Percentiles rank a stretch among this genome's conserved stretches.
phyloP scores from a whole-genome alignment of 2,329 filamentous ascomycete species.

The Penicillium glabrum region DNA sequence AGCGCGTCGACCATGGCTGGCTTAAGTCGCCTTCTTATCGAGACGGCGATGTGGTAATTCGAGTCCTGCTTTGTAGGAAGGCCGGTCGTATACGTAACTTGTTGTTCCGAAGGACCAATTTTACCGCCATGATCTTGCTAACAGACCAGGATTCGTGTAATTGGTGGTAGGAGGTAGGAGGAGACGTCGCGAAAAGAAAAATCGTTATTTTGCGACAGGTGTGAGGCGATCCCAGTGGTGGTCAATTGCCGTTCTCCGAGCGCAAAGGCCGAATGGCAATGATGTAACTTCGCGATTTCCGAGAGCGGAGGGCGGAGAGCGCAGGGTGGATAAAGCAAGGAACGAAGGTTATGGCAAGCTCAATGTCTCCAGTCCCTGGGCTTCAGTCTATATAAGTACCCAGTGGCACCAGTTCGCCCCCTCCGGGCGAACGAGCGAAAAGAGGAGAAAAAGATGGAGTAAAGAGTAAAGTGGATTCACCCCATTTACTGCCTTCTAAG shows the following conservation, averaged over 20 bases:
- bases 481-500: not conserved
- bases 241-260: not conserved
- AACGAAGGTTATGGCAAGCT: not conserved
- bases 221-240: not conserved
- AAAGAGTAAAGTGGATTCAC: not conserved
- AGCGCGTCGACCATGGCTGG: conserved; percentile 7
- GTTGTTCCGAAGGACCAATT: conserved; percentile 4
- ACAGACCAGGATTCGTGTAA: conserved; percentile 7
- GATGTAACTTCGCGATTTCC: conserved; percentile 9
- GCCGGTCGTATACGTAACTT: conserved; percentile 7
- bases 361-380: not conserved
- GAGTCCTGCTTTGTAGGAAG: conserved; percentile 4
- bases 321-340: not conserved
- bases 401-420: conserved; percentile 1
- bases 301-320: not conserved
- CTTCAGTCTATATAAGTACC: not conserved
- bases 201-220: not conserved
- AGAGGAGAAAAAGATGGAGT: not conserved
- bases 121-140: conserved; percentile 16
- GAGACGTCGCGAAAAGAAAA: too few relatives aligned
- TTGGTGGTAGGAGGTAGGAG: not conserved
- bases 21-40: not conserved
- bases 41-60: not conserved
- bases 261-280: not conserved
- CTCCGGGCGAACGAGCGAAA: not conserved